phyloP scores from a whole-genome alignment of 2,329 filamentous ascomycete genomes.

The Grosmannia serpens region DNA sequence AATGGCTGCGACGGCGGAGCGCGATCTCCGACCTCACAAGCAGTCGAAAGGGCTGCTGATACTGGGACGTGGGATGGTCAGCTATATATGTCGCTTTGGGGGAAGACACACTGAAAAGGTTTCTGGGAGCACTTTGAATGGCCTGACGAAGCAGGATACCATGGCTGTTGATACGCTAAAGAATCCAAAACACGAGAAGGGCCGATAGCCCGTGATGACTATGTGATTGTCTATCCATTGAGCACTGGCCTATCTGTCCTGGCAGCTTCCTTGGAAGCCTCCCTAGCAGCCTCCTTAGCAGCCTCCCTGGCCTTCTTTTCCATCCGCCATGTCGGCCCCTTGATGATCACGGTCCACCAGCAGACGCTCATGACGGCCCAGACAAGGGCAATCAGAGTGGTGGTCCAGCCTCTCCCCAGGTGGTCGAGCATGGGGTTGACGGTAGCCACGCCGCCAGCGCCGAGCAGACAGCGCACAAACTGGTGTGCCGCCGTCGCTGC shows the following conservation, averaged over 20 bases:
- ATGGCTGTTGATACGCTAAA: no score
- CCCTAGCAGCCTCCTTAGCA: background rate
- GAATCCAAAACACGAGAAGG: no score
- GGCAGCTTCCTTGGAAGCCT: no score
- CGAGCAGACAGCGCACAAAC: background rate
- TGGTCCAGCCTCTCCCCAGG: conserved; percentile 7
- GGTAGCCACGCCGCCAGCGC: background rate
- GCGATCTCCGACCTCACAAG: background rate
- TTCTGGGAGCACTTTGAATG: no score
- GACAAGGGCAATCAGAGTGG: conserved; percentile 14
- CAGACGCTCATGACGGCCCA: conserved; percentile 14
- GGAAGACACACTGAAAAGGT: no score
- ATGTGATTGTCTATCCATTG: background rate
- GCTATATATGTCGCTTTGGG: no score
- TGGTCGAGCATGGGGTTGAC: background rate
- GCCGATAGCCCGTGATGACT: no score
- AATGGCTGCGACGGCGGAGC: background rate
- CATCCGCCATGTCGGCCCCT: conserved; percentile 14
- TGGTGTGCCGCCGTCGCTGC: background rate
- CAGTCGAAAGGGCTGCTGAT: background rate
- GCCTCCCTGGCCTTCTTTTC: background rate
- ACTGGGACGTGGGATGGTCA: background rate
- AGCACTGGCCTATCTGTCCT: no score
- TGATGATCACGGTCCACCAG: conserved; percentile 17
- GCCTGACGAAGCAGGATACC: no score